Evolutionary conservation across 2,329 filamentous ascomycete species (phyloP).

Genomic region (Botrytis paeoniae): DNA sequence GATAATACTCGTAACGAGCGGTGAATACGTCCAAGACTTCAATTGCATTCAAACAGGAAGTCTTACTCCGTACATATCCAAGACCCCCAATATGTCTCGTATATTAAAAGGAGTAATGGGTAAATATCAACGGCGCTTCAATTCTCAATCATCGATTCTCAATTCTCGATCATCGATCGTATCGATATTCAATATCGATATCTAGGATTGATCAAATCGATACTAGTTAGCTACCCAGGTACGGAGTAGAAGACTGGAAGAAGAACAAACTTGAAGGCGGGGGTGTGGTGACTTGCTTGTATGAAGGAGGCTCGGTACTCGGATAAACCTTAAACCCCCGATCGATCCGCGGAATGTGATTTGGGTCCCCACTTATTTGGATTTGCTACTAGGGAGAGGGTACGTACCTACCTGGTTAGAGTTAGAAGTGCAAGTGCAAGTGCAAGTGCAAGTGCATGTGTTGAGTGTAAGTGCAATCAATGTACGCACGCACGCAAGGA

Average conservation of each 20-base stretch:
- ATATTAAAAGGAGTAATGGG: no score
- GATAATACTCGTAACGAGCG: background rate
- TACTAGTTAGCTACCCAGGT: no score
- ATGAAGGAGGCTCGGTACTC: background rate
- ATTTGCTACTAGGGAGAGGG: no score
- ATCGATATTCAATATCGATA: background rate
- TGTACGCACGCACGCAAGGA: background rate
- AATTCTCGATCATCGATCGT: background rate
- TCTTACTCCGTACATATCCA: no score
- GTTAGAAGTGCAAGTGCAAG: no score
- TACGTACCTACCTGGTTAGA: no score
- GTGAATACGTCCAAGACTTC: background rate
- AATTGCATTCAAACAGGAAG: background rate
- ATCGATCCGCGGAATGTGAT: background rate
- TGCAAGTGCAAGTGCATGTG: no score
- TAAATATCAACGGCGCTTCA: background rate
- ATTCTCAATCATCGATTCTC: background rate
- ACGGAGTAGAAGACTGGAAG: no score
- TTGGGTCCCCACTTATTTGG: background rate
- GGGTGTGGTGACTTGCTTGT: background rate
- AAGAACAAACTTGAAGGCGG: background rate
- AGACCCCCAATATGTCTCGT: no score
- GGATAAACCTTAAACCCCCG: background rate
- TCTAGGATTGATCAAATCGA: conserved; percentile 1
- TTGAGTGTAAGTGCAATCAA: no score